Conservation (phyloP, 441 rosid genomes). For the Pelargonium myrrhifolium region DNA sequence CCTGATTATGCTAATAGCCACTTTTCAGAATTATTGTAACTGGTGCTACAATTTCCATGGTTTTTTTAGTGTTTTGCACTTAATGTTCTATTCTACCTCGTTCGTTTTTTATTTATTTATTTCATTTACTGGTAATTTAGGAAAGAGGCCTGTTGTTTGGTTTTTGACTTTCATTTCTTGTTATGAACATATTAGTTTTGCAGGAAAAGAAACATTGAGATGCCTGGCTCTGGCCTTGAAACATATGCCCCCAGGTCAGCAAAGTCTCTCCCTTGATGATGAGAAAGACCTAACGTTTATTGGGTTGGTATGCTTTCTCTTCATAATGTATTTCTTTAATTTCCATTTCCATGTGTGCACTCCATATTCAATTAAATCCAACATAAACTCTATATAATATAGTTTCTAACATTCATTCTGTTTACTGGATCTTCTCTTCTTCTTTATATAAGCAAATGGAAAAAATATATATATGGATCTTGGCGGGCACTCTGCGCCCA, state of each 20-base stretch:
- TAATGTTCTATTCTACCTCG: background rate
- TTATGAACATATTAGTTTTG: constrained; percentile 49
- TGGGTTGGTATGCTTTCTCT: constrained; percentile 95
- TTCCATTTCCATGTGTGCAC: background rate
- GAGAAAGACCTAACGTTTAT: constrained; percentile 95
- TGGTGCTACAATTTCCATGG: background rate
- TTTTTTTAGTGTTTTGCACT: background rate
- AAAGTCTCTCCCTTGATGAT: constrained; percentile 63
- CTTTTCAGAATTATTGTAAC: background rate
- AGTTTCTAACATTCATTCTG: background rate
- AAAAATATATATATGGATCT: too few species aligned
- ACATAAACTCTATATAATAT: background rate
- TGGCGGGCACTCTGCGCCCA: too few species aligned
- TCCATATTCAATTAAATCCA: background rate
- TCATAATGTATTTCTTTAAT: constrained; percentile 25
- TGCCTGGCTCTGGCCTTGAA: constrained; percentile 90
- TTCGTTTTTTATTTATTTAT: background rate
- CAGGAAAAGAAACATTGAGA: constrained; percentile 89
- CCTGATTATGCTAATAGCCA: background rate
- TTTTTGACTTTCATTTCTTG: constrained; percentile 9
- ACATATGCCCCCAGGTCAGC: constrained; percentile 68
- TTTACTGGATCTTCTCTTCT: constrained; percentile 3
- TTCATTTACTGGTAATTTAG: background rate
- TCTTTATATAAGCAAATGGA: background rate
- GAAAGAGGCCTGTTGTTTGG: background rate